Base-by-base conservation (phyloP, 164 flowering plant species). In the Macadamia integrifolia region DNA sequence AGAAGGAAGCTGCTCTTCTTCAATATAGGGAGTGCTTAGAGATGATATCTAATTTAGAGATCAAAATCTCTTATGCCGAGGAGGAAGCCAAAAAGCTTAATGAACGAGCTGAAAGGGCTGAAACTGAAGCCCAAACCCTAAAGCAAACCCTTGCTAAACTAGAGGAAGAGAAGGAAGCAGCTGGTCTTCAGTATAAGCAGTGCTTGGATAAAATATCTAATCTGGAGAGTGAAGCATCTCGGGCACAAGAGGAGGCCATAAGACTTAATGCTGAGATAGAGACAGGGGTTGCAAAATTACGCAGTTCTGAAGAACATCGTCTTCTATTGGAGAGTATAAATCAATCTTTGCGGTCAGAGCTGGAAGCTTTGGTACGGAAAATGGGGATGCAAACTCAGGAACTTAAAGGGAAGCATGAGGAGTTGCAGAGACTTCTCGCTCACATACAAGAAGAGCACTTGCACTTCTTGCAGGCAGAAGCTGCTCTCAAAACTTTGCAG, bases 381-480 rank as follows among this genome's bases (percentile, higher is more conserved):
- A 84, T 90, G 63, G 77, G 77, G 28, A 60, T 63, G 67, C 91
- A 87, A 74, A 88, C 89, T 75, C 80, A 80, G 62, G 87, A 87
- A 74, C 87, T 92, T 67, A 68, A 69, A 14, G 68, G 81, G 69
- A 90, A 81, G 83, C 80, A 88, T 53, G 76, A 75, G n/a, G 90
- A 88, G 73, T 72, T 94, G 75, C 86, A 84, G 71, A 85, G 80
- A 52, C 80, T 92, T 60, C 84, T 77, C 53, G 42, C 50, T 64
- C 64, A 71, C 60, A 58, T 89, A 46, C 82, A 85, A 62, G 88
- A 88, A 40, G 96, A 88, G 72, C 86, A 73, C 11, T 69, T 74
- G n/a, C 85, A 77, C 35, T 80, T 79, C 73, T 65, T 77, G 61
- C 80, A 86, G 67, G 80, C 83, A 61, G 90, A 88, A 76, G 81